Evolutionary conservation across 2,329 filamentous ascomycete species (phyloP).

Genomic region (Celoporthe dispersa): DNA sequence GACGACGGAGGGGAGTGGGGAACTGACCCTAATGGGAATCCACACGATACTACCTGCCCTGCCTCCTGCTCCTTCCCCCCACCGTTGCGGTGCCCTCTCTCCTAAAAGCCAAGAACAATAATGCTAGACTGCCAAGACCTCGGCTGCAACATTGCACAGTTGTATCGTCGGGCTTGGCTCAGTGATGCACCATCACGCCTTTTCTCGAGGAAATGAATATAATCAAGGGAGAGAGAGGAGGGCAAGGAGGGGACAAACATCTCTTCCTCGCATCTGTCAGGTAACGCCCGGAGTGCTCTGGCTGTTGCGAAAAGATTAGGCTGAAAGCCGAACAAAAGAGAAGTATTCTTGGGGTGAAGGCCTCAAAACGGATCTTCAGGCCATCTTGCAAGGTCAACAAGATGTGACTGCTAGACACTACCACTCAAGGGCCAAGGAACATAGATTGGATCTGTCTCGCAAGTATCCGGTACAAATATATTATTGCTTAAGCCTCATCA

Average conservation of each 20-base stretch:
- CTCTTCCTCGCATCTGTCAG: too few species aligned
- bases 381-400: too few species aligned
- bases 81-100: not conserved
- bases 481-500: too few species aligned
- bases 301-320: too few species aligned
- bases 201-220: not conserved
- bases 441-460: too few species aligned
- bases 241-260: not conserved
- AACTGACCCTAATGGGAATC: not conserved
- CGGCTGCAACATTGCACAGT: not conserved
- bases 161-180: not conserved
- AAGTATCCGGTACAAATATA: too few species aligned
- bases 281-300: too few species aligned
- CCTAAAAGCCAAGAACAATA: not conserved
- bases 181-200: not conserved
- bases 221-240: not conserved
- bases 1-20: not conserved
- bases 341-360: too few species aligned
- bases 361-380: too few species aligned
- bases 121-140: not conserved
- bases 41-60: not conserved
- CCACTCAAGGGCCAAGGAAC: too few species aligned
- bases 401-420: too few species aligned
- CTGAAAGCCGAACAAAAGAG: too few species aligned
- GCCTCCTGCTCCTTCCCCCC: not conserved